Percentiles rank a stretch among this genome's conserved stretches.
Conservation (phyloP, 2,329 filamentous ascomycete species). For the Incumbomyces delicatus region DNA sequence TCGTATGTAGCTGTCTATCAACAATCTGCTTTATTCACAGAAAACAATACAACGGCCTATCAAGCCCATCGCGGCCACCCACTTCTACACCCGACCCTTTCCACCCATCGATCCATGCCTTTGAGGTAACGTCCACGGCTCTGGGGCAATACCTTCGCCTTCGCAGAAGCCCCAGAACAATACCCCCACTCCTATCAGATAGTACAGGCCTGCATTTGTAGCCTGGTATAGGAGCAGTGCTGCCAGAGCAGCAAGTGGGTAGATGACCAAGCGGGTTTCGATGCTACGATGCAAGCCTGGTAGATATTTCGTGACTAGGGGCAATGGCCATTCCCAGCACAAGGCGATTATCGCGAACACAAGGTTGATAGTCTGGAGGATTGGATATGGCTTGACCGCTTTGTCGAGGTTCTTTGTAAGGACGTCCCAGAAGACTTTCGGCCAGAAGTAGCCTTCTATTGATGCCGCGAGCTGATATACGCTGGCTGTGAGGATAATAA, state of each 20-base stretch:
- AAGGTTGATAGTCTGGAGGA: slow-evolving; percentile 83
- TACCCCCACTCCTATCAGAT: slow-evolving; percentile 69
- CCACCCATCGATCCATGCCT: slow-evolving; percentile 21
- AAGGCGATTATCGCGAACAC: slow-evolving; percentile 68
- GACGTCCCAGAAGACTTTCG: slow-evolving; percentile 98
- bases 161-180: slow-evolving; percentile 98
- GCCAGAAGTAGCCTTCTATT: slow-evolving; percentile 90
- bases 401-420: slow-evolving; percentile 79
- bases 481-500: slow-evolving; percentile 82
- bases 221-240: slow-evolving; percentile 79
- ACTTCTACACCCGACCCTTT: slow-evolving; percentile 1
- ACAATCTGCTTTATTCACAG: no score
- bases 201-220: slow-evolving; percentile 87
- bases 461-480: slow-evolving; percentile 74
- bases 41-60: neutral
- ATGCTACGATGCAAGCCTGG: slow-evolving; percentile 84
- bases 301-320: slow-evolving; percentile 41
- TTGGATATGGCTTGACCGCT: slow-evolving; percentile 76
- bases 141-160: slow-evolving; percentile 66
- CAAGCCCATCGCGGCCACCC: neutral
- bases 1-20: no score
- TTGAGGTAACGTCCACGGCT: slow-evolving; percentile 61
- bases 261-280: slow-evolving; percentile 70
- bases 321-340: slow-evolving; percentile 84
- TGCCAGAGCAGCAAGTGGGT: slow-evolving; percentile 67